A percentile compares a stretch with the other conserved stretches of the same genome.
Evolutionary conservation across 192 early-diverging fungal species (phyloP).

Genomic region (Jimgerdemannia lactiflua): DNA sequence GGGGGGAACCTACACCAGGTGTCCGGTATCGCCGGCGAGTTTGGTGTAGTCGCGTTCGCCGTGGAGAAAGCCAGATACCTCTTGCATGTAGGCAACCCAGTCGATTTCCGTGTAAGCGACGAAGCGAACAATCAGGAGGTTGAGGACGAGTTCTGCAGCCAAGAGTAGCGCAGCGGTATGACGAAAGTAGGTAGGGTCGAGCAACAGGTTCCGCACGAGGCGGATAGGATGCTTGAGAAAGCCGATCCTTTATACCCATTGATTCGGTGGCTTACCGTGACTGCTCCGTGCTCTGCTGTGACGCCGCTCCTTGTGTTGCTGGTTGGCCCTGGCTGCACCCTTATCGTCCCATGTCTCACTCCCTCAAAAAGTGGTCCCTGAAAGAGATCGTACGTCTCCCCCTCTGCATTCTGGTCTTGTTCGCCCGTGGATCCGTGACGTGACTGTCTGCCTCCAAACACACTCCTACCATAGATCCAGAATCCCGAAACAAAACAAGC

Average conservation of each 20-base stretch:
- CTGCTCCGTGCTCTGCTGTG: too few species aligned
- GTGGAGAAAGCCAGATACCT: constrained; percentile 70
- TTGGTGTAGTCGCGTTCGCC: constrained; percentile 86
- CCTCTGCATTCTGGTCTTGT: not conserved
- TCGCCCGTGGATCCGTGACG: too few species aligned
- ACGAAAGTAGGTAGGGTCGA: constrained; percentile 49
- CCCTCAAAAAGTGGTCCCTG: constrained; percentile 20
- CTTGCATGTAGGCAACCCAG: constrained; percentile 95
- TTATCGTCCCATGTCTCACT: too few species aligned
- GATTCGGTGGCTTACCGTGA: too few species aligned
- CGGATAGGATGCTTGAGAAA: not conserved
- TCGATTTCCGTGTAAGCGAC: constrained; percentile 93
- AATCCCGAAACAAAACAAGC: constrained; percentile 6
- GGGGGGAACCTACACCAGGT: constrained; percentile 66
- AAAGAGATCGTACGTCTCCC: constrained; percentile 23
- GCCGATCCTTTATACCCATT: too few species aligned
- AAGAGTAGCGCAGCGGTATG: constrained; percentile 40
- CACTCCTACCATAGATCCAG: constrained; percentile 9
- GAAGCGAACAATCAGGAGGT: constrained; percentile 54
- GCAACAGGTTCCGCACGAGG: constrained; percentile 17
- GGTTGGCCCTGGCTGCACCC: too few species aligned
- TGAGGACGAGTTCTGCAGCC: constrained; percentile 46
- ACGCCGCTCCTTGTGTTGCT: too few species aligned
- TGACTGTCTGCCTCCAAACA: not conserved
- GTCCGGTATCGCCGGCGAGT: constrained; percentile 87